Percentiles rank a stretch among this genome's conserved stretches.
phyloP scores from a whole-genome alignment of 2,329 filamentous ascomycete species.

The Daldinia sp. region DNA sequence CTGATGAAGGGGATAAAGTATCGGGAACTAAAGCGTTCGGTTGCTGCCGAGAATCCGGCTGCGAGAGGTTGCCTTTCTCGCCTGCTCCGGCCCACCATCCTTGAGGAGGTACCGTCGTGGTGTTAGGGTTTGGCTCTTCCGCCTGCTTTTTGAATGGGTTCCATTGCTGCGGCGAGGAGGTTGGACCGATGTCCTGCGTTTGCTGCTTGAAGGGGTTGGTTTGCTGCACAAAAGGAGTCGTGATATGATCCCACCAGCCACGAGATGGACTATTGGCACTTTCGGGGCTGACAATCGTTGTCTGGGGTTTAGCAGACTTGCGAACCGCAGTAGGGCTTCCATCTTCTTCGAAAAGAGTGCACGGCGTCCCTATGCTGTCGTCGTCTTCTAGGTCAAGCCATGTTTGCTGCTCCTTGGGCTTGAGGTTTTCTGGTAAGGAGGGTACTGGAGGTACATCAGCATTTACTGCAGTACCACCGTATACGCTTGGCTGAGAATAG shows the following conservation, averaged over 20 bases:
- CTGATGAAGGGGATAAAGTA: conserved; percentile 4
- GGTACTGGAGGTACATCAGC: conserved; percentile 67
- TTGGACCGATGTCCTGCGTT: conserved; percentile 42
- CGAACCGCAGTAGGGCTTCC: conserved; percentile 54
- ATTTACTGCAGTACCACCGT: conserved; percentile 37
- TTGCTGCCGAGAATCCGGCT: conserved; percentile 50
- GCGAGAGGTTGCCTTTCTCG: conserved; percentile 40
- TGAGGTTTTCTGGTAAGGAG: conserved; percentile 58
- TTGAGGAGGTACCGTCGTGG: conserved; percentile 22
- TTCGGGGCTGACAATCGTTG: conserved; percentile 50
- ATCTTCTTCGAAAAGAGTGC: conserved; percentile 77
- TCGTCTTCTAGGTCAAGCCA: conserved; percentile 57
- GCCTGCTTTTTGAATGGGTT: conserved; percentile 66
- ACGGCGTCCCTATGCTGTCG: conserved; percentile 59
- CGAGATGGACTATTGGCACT: conserved; percentile 66
- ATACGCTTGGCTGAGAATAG: conserved; percentile 65
- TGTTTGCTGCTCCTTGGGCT: conserved; percentile 49
- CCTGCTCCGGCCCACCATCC: conserved; percentile 43
- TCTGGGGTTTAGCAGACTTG: conserved; percentile 52
- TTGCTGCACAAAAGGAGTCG: conserved; percentile 69
- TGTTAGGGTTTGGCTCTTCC: conserved; percentile 41
- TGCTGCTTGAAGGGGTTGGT: conserved; percentile 53
- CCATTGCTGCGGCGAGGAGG: conserved; percentile 28
- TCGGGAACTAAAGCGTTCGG: conserved; percentile 33
- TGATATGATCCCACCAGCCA: conserved; percentile 83